A percentile compares a stretch with the other conserved stretches of the same genome.
These are phyloP conservation scores for Trichosporon sp. DNA, from an alignment of 1,284 basidiomycete genomes.

Conservation along the genomic window DNA sequence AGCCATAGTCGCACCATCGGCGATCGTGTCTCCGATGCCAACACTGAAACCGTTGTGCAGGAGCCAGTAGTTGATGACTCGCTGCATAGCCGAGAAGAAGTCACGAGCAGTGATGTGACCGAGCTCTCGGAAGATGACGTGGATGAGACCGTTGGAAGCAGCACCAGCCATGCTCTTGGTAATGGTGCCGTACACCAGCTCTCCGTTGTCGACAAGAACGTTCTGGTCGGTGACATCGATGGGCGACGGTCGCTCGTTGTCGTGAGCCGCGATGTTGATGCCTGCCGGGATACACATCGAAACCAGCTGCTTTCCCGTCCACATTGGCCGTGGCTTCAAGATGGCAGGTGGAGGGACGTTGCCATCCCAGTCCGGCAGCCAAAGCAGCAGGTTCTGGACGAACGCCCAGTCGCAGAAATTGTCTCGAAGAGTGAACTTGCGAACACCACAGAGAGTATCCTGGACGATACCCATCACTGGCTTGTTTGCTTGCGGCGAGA, in stretches of 20 bases:
- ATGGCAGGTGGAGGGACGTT: conserved; percentile 86
- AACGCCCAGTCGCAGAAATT: conserved; percentile 88
- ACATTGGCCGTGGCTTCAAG: conserved; percentile 92
- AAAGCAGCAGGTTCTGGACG: conserved; percentile 94
- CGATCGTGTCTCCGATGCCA: conserved; percentile 97
- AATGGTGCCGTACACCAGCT: conserved; percentile 91
- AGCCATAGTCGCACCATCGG: conserved; percentile 81
- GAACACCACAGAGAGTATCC: conserved; percentile 94
- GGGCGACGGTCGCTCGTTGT: conserved; percentile 71
- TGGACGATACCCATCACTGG: conserved; percentile 99
- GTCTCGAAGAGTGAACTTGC: conserved; percentile 95
- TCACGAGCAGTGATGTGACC: conserved; percentile 88
- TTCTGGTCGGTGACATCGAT: conserved; percentile 88
- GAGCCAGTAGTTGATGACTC: conserved; percentile 96
- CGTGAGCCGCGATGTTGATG: conserved; percentile 76
- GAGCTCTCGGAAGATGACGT: conserved; percentile 96
- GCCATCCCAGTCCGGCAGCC: conserved; percentile 98
- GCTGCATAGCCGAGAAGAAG: conserved; percentile 90
- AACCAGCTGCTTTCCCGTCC: conserved; percentile 97
- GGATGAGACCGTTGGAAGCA: conserved; percentile 87
- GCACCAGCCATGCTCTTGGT: conserved; percentile 98
- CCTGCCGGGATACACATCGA: conserved; percentile 91
- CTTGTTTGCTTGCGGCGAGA: conserved; percentile 98
- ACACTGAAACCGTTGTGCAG: conserved; percentile 99
- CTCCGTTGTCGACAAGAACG: conserved; percentile 95